Evolutionary conservation across 2,329 filamentous ascomycete genomes (phyloP).

Genomic region (Penicillium sp.): DNA sequence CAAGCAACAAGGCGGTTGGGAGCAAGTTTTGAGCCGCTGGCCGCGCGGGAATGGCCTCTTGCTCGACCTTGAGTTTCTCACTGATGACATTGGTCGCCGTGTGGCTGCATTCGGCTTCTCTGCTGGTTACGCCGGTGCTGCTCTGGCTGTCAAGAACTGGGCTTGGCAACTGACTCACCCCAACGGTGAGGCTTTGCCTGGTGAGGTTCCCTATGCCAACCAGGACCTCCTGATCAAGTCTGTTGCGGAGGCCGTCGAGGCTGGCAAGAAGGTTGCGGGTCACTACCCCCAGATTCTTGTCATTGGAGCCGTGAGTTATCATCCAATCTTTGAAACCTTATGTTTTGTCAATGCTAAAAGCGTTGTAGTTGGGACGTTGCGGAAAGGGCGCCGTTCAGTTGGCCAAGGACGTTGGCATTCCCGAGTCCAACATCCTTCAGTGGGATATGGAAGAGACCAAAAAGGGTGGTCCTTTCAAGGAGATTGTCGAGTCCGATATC

Average conservation of each 20-base stretch:
- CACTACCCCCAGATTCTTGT: slow-evolving; percentile 72
- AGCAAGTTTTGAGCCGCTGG: slow-evolving; percentile 75
- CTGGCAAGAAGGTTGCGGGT: slow-evolving; percentile 65
- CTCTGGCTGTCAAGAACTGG: slow-evolving; percentile 76
- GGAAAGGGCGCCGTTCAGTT: slow-evolving; percentile 81
- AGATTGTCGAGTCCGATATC: slow-evolving; percentile 69
- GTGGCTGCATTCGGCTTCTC: slow-evolving; percentile 57
- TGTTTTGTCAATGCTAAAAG: slow-evolving; percentile 6
- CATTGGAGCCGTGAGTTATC: slow-evolving; percentile 64
- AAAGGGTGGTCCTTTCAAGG: slow-evolving; percentile 71
- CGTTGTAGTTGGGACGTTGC: slow-evolving; percentile 57
- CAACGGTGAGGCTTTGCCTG: slow-evolving; percentile 63
- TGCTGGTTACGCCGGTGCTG: slow-evolving; percentile 72
- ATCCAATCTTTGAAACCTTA: not conserved
- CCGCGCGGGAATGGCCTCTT: slow-evolving; percentile 72
- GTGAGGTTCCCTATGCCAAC: slow-evolving; percentile 60
- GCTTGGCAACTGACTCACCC: slow-evolving; percentile 75
- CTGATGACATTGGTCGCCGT: slow-evolving; percentile 66
- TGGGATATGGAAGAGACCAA: slow-evolving; percentile 81
- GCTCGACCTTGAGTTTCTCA: slow-evolving; percentile 83
- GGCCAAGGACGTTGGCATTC: slow-evolving; percentile 70
- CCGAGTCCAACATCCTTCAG: slow-evolving; percentile 65
- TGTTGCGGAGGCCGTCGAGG: slow-evolving; percentile 68
- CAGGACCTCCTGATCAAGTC: slow-evolving; percentile 70
- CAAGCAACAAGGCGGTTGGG: slow-evolving; percentile 77